Conservation (phyloP, 306 rosid genomes). For the Castanopsis chinensis region DNA sequence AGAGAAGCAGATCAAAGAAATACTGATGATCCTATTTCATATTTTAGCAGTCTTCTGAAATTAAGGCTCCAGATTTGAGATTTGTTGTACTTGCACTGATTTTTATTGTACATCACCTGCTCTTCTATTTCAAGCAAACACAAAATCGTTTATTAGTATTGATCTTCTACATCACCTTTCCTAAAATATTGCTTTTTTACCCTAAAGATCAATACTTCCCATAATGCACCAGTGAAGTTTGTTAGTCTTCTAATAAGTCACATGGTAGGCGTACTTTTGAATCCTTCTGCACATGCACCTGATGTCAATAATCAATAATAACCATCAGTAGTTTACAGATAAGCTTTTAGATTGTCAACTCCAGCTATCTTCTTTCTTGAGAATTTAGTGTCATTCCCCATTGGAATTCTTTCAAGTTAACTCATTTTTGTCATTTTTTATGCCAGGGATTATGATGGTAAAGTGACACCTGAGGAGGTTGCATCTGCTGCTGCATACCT, state of each 20-base stretch:
- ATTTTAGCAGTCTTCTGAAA: neutral
- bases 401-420: neutral
- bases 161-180: neutral
- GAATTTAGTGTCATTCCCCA: neutral
- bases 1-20: neutral
- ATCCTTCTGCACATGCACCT: neutral
- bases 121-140: neutral
- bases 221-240: neutral
- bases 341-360: neutral
- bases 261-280: neutral
- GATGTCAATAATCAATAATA: neutral
- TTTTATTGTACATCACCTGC: neutral
- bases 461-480: constrained; percentile 97
- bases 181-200: neutral
- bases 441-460: constrained; percentile 88
- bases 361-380: neutral
- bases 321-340: neutral
- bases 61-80: neutral
- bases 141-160: neutral
- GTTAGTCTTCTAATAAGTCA: neutral
- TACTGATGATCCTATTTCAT: neutral
- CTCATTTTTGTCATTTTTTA: constrained; percentile 9
- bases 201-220: neutral
- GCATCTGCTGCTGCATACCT: constrained; percentile 93
- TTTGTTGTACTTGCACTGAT: neutral